Evolutionary conservation across 148 eudicot species (phyloP).

Genomic region (Bassia scoparia): DNA sequence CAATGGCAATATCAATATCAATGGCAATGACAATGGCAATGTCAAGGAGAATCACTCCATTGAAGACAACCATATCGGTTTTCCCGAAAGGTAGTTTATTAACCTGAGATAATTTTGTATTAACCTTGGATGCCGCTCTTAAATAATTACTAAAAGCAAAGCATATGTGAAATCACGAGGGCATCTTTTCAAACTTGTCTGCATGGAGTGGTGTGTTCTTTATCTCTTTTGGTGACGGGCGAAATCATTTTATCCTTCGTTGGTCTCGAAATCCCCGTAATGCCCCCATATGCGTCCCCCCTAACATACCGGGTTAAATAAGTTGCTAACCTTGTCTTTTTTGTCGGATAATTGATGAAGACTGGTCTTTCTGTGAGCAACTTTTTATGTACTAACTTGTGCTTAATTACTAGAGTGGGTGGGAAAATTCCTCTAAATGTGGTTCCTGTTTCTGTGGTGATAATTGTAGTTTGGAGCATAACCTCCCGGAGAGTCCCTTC

Average conservation of each 20-base stretch:
- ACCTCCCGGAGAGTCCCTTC: constrained; percentile 87
- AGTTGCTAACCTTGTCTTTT: neutral
- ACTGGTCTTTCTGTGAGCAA: neutral
- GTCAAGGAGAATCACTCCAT: constrained; percentile 45
- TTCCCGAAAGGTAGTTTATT: constrained; percentile 56
- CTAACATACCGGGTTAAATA: neutral
- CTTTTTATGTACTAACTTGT: neutral
- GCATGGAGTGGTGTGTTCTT: too few species aligned
- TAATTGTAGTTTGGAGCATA: constrained; percentile 69
- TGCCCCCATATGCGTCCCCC: too few species aligned
- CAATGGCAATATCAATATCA: too few species aligned
- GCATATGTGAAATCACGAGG: too few species aligned
- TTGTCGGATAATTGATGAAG: neutral
- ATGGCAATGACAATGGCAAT: constrained; percentile 49
- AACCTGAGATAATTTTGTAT: neutral
- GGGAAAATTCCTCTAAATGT: too few species aligned
- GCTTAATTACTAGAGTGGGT: neutral
- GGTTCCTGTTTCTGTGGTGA: neutral
- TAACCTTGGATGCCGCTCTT: too few species aligned
- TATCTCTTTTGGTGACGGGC: too few species aligned
- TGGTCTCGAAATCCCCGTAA: too few species aligned
- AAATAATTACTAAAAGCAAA: too few species aligned
- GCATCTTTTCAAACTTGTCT: too few species aligned
- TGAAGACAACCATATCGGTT: constrained; percentile 47
- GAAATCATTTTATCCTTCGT: too few species aligned